Evolutionary conservation across 2,329 filamentous ascomycete genomes (phyloP).

Genomic region (Aspergillus transmontanensis): DNA sequence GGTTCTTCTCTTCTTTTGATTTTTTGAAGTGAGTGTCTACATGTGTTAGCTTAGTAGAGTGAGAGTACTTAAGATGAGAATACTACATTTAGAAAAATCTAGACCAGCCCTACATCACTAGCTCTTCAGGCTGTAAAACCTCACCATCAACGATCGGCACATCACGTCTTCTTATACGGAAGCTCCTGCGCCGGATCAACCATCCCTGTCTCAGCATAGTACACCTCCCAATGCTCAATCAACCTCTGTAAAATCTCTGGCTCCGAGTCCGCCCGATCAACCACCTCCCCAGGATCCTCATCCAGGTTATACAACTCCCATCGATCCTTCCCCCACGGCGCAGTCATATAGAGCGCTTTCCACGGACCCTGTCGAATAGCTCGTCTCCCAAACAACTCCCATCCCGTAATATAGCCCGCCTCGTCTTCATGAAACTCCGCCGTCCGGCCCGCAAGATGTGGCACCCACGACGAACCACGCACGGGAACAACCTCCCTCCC

Average conservation of each 20-base stretch:
- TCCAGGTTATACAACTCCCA: conserved; percentile 62
- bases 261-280: conserved; percentile 46
- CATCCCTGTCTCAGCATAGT: conserved; percentile 62
- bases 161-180: neutral
- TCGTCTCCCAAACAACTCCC: conserved; percentile 58
- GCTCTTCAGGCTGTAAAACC: too few species aligned
- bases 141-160: neutral
- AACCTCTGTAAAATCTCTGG: conserved; percentile 51
- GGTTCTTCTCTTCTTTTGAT: too few species aligned
- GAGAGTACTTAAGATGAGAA: neutral
- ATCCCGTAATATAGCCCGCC: conserved; percentile 56
- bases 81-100: neutral
- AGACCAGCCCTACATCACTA: neutral
- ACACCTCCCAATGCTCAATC: conserved; percentile 59
- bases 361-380: conserved; percentile 59
- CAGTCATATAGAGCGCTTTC: conserved; percentile 62
- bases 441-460: conserved; percentile 50
- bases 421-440: conserved; percentile 48
- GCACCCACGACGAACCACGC: conserved; percentile 41
- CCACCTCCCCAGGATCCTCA: conserved; percentile 55
- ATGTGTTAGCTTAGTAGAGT: neutral
- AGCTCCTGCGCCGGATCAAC: conserved; percentile 29
- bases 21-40: neutral
- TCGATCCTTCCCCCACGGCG: conserved; percentile 56
- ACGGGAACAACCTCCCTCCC: conserved; percentile 55